Evolutionary conservation across 2,329 filamentous ascomycete genomes (phyloP), one percentile per base, ranked within the genome.

Genomic region (Colletotrichum orchidophilum): DNA sequence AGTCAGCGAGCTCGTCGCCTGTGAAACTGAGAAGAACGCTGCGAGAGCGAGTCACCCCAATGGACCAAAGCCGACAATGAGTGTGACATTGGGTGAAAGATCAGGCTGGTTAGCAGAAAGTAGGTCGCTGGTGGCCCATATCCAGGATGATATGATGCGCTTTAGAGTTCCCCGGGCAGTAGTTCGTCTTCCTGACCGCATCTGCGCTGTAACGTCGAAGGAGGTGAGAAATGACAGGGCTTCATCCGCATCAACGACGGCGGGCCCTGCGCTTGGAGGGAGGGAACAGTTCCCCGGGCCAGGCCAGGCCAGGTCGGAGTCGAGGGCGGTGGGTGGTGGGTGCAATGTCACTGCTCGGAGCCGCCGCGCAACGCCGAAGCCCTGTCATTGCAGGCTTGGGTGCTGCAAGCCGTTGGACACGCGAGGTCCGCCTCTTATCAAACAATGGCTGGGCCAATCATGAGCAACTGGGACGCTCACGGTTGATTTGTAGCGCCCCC

Each of bases 351-450:
- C 27, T 33, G 26, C 18, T 31, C 54, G 49, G 39, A 55, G 68
- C 52, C 58, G 57, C 58, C 12, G 55, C 12, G 55, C 50, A 59
- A 55, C 13, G 31, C 57, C 49, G 39, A 54, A 26, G 39, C 31
- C 31, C 49, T 66, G 33, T 31, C 24, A 21, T n/a, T 52, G 50
- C 62, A 46, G 46, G 55, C 33, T 66, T 15, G 55, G 21, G 50
- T 50, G 63, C 57, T 66, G 67, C 67, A 61, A 39, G 67, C 55
- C 57, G 55, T 26, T 24, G 29, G 29, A 57, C n/a, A 65, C 33
- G 42, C 35, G 54, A 50, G 35, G 24, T 12, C 21, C 18, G 35
- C 24, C 27, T n/a, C 50, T 62, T 62, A 67, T 67, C 63, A 18
- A 54, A 21, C n/a, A 59, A 33, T 50, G 52, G 68, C 27, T 13